These are phyloP conservation scores for Ophiosphaerella narmari DNA, from an alignment of 2,329 filamentous ascomycete genomes.

Conservation along the genomic window DNA sequence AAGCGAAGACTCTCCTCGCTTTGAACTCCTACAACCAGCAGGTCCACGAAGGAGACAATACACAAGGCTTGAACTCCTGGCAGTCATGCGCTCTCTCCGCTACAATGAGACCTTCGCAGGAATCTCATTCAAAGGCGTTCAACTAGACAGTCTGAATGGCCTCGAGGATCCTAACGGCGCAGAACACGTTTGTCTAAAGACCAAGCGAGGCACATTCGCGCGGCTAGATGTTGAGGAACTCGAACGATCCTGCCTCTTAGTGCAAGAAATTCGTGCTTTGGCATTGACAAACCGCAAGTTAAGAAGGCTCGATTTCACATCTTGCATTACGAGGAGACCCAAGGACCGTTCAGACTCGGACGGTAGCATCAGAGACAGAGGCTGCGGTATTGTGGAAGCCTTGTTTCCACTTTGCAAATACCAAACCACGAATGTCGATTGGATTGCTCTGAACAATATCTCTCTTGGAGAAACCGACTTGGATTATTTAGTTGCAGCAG, in stretches of 20 bases:
- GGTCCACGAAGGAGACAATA: slow-evolving; percentile 59
- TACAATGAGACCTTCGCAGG: slow-evolving; percentile 72
- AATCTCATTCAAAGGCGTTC: slow-evolving; percentile 69
- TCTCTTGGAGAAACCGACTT: slow-evolving; percentile 72
- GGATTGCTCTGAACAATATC: slow-evolving; percentile 71
- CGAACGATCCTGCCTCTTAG: slow-evolving; percentile 62
- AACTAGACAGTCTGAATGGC: slow-evolving; percentile 67
- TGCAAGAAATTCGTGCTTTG: slow-evolving; percentile 70
- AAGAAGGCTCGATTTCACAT: slow-evolving; percentile 67
- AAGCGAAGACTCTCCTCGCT: slow-evolving; percentile 67
- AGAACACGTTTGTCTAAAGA: slow-evolving; percentile 66
- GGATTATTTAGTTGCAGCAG: slow-evolving; percentile 69
- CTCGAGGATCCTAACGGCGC: slow-evolving; percentile 63
- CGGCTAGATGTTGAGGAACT: slow-evolving; percentile 59
- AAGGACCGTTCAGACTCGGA: slow-evolving; percentile 47
- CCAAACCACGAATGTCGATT: slow-evolving; percentile 71
- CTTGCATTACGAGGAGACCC: slow-evolving; percentile 62
- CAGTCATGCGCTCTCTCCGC: slow-evolving; percentile 69
- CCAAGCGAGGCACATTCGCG: slow-evolving; percentile 61
- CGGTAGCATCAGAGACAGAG: slow-evolving; percentile 61
- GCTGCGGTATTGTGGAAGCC: slow-evolving; percentile 71
- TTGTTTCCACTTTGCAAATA: slow-evolving; percentile 70
- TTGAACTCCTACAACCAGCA: slow-evolving; percentile 64
- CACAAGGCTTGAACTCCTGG: slow-evolving; percentile 65
- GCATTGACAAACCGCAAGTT: slow-evolving; percentile 68